Evolutionary conservation across 2,329 filamentous ascomycete species (phyloP).

Genomic region (Aureobasidium melanogenum): DNA sequence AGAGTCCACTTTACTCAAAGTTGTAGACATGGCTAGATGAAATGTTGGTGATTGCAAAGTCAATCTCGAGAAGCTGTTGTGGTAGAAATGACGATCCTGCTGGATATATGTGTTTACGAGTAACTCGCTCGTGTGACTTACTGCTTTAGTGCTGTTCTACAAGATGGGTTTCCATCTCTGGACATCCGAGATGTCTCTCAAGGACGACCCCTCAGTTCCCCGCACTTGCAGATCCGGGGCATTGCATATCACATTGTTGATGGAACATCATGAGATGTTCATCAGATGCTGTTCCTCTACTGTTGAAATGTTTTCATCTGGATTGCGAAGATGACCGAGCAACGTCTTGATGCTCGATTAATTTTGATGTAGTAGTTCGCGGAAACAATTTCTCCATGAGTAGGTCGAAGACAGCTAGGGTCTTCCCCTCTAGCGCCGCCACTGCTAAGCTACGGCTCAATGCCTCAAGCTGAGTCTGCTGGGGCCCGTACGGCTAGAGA

Average conservation of each 20-base stretch:
- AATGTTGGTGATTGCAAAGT: not conserved
- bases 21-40: not conserved
- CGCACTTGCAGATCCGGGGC: conserved; percentile 10
- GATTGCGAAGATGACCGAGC: no score
- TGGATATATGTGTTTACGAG: not conserved
- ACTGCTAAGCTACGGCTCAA: not conserved
- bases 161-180: not conserved
- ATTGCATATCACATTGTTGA: not conserved
- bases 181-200: not conserved
- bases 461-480: not conserved
- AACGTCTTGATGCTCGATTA: not conserved
- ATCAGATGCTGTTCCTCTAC: not conserved
- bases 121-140: not conserved
- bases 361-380: not conserved
- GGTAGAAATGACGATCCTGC: not conserved
- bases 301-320: not conserved
- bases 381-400: not conserved
- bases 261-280: not conserved
- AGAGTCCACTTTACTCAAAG: conserved; percentile 4
- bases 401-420: not conserved
- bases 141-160: not conserved
- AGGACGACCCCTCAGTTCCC: conserved; percentile 2
- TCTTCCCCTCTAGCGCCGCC: not conserved
- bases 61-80: not conserved
- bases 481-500: no score